A percentile compares a stretch with the other conserved stretches of the same genome.
Evolutionary conservation across 441 rosid genomes (phyloP).

Genomic region (Pelargonium australe): DNA sequence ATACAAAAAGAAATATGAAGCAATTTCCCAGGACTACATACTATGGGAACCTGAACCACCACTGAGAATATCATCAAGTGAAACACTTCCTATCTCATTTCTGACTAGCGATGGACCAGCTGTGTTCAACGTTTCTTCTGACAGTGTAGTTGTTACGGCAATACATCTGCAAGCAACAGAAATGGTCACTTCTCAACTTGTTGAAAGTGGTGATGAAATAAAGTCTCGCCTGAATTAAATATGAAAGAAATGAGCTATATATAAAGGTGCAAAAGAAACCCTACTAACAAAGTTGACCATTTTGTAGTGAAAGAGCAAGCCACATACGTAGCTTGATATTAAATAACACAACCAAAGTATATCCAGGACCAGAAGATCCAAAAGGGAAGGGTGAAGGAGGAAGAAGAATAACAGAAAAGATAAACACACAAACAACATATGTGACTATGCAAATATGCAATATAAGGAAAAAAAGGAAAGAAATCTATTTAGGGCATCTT

Average conservation of each 20-base stretch:
- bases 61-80: constrained; percentile 75
- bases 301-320: too few species aligned
- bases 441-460: constrained; percentile 1
- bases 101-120: constrained; percentile 72
- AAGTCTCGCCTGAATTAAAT: not conserved
- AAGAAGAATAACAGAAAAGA: not conserved
- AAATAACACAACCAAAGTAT: not conserved
- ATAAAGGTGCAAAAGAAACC: too few species aligned
- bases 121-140: constrained; percentile 56
- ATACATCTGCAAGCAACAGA: constrained; percentile 62
- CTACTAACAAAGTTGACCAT: too few species aligned
- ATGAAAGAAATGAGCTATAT: too few species aligned
- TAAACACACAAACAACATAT: not conserved
- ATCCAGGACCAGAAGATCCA: not conserved
- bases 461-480: constrained; percentile 5
- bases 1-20: constrained; percentile 36
- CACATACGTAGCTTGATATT: too few species aligned
- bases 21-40: constrained; percentile 59
- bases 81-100: constrained; percentile 64
- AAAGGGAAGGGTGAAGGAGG: constrained; percentile 4
- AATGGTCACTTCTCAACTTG: constrained; percentile 12
- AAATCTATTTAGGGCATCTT: not conserved
- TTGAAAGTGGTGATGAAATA: not conserved
- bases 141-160: constrained; percentile 78
- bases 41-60: constrained; percentile 71